phyloP scores from a whole-genome alignment of 106 monocot species.

The Apostasia ramifera region DNA sequence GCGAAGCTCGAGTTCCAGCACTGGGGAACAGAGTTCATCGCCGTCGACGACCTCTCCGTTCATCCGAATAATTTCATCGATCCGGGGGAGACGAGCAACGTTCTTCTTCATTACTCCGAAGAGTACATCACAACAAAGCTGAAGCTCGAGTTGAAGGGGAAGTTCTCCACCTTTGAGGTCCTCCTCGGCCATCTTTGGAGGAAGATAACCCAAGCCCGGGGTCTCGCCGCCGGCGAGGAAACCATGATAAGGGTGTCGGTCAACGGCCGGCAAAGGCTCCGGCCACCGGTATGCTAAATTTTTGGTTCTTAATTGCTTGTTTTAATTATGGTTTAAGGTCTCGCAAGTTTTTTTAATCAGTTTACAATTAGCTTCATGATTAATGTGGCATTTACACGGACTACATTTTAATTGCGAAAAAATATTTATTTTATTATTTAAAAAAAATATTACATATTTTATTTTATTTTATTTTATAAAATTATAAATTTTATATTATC shows the following conservation, averaged over 20 bases:
- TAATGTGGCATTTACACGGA: no score
- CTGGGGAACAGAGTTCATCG: constrained; percentile 25
- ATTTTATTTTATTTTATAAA: no score
- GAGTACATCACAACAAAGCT: constrained; percentile 29
- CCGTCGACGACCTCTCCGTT: neutral
- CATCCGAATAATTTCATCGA: neutral
- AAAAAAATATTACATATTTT: no score
- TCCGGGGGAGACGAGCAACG: constrained; percentile 5
- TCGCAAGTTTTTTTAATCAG: no score
- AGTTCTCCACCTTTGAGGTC: constrained; percentile 36
- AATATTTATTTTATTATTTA: no score
- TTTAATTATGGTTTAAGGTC: no score
- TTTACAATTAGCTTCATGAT: no score
- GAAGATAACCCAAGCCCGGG: constrained; percentile 30
- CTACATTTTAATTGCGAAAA: no score
- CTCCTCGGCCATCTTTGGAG: constrained; percentile 37
- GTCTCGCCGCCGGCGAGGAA: neutral
- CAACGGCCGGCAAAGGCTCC: constrained; percentile 35
- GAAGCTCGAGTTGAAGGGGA: constrained; percentile 2
- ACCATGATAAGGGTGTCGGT: constrained; percentile 27
- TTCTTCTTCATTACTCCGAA: constrained; percentile 18
- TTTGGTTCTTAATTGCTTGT: no score
- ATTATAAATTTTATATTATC: no score
- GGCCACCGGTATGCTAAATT: neutral
- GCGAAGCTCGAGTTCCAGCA: constrained; percentile 27